Percentiles rank a stretch among this genome's conserved stretches.
Conservation (phyloP, 139 green algal genomes). For the Coelastrella sp. region DNA sequence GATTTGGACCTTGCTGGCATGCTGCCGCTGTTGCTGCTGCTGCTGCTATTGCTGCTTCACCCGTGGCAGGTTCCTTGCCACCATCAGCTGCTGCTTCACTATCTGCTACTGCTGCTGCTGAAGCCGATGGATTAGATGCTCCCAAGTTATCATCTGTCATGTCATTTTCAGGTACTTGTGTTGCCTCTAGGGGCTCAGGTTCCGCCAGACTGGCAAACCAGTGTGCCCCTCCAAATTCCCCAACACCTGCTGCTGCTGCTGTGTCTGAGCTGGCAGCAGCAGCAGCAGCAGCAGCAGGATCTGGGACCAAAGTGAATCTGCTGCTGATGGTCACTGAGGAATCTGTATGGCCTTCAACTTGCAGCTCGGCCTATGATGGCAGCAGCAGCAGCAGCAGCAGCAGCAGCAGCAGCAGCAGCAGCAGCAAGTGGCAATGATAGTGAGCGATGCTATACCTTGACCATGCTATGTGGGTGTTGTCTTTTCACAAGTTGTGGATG, state of each 20-base stretch:
- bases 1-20: background rate
- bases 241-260: conserved; percentile 4
- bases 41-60: background rate
- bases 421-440: background rate
- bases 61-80: background rate
- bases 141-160: background rate
- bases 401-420: conserved; percentile 8
- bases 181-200: background rate
- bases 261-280: background rate
- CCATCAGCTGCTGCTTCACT: background rate
- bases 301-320: background rate
- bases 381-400: conserved; percentile 1
- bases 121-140: background rate
- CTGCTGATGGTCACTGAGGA: background rate
- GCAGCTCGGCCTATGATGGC: background rate
- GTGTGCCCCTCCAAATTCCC: conserved; percentile 6
- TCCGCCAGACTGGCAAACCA: background rate
- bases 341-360: background rate
- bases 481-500: no score
- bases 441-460: no score
- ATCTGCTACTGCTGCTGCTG: background rate
- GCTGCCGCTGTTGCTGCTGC: background rate
- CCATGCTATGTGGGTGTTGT: no score
- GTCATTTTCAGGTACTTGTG: background rate
- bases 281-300: background rate